These are phyloP conservation scores for Solanum neorickii DNA, from an alignment of 257 asterid genomes.

Conservation along the genomic window DNA sequence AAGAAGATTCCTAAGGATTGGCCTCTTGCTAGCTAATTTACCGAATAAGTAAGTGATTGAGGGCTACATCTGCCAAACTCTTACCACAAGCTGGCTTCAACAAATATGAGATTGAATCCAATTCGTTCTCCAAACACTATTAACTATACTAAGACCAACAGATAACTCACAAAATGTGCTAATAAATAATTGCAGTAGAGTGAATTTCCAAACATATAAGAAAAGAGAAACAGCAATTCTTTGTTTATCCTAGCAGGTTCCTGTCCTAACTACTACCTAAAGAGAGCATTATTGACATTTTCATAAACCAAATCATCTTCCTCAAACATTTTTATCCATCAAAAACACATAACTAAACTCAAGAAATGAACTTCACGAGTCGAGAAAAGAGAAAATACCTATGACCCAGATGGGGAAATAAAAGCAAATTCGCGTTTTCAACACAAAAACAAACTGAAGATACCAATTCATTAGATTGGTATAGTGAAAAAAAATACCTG, in stretches of 20 bases:
- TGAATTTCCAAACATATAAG: not conserved
- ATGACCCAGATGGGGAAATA: not conserved
- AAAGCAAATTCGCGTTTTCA: not conserved
- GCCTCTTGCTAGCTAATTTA: not conserved
- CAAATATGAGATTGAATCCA: not conserved
- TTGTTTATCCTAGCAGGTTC: not conserved
- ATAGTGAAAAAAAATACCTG: slow-evolving; percentile 33
- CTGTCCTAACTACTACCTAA: not conserved
- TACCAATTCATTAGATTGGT: not conserved
- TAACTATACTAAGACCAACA: not conserved
- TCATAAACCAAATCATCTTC: not conserved
- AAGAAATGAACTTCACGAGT: not conserved
- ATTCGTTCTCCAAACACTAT: not conserved
- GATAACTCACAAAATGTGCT: not conserved
- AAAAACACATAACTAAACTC: not conserved
- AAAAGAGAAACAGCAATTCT: not conserved
- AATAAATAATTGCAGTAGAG: not conserved
- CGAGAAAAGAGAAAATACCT: not conserved
- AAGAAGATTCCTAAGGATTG: not conserved
- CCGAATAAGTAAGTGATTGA: not conserved
- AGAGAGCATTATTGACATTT: not conserved
- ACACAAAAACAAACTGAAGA: not conserved
- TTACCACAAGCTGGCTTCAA: not conserved
- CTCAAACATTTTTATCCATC: not conserved
- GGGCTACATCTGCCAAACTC: not conserved